phyloP scores from a whole-genome alignment of 2,329 filamentous ascomycete species.

The Fusarium devonianum region DNA sequence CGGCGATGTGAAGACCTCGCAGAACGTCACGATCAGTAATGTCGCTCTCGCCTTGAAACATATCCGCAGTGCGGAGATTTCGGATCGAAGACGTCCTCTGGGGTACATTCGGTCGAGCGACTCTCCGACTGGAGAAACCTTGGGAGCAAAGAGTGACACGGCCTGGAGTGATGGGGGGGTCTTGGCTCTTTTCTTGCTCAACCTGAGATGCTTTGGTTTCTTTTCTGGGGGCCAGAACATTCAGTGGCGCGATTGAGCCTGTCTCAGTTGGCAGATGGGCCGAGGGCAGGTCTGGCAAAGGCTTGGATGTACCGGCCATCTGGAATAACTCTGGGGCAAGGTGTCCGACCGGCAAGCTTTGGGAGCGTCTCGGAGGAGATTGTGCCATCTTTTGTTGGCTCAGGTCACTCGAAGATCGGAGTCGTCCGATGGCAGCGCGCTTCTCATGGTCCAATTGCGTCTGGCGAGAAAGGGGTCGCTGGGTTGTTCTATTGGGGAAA shows the following conservation, averaged over 20 bases:
- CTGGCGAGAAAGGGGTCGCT: not conserved
- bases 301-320: conserved; percentile 3
- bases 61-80: conserved; percentile 29
- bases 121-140: conserved; percentile 35
- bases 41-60: conserved; percentile 47
- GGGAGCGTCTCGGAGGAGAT: conserved; percentile 19
- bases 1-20: conserved; percentile 61
- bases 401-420: conserved; percentile 10
- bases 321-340: conserved; percentile 11
- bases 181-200: not conserved
- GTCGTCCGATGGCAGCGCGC: conserved; percentile 1
- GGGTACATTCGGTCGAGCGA: conserved; percentile 47
- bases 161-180: conserved; percentile 18
- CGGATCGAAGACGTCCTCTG: conserved; percentile 48
- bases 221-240: not conserved
- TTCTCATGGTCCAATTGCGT: not conserved
- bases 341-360: conserved; percentile 23
- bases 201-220: not conserved
- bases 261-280: conserved; percentile 5
- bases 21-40: conserved; percentile 61
- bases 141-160: conserved; percentile 41
- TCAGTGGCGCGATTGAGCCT: not conserved
- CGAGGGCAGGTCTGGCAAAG: conserved; percentile 15
- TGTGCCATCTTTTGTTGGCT: conserved; percentile 4
- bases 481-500: not conserved